Conservation (phyloP, 176 grass and related monocot genomes). For the Raddia guianensis region DNA sequence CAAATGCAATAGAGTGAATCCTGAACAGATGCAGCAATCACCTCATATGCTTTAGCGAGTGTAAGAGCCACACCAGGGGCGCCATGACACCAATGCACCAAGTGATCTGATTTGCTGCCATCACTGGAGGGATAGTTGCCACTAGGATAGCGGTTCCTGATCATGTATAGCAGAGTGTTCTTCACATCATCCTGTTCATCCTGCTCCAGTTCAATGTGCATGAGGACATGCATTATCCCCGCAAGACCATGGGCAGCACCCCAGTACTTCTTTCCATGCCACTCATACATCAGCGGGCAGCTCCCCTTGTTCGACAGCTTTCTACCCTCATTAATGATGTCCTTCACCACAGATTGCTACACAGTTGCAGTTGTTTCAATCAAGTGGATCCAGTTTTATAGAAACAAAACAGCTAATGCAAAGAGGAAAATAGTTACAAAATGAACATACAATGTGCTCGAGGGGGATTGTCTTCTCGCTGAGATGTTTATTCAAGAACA, state of each 20-base stretch:
- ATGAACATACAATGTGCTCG: slow-evolving; percentile 54
- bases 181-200: slow-evolving; percentile 76
- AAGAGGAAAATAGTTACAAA: neutral
- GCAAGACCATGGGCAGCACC: slow-evolving; percentile 88
- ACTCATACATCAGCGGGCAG: slow-evolving; percentile 85
- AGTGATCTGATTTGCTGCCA: slow-evolving; percentile 55
- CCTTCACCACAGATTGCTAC: slow-evolving; percentile 56
- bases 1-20: neutral
- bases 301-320: slow-evolving; percentile 55
- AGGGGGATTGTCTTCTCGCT: slow-evolving; percentile 55
- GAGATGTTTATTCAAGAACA: slow-evolving; percentile 88
- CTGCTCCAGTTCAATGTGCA: slow-evolving; percentile 61
- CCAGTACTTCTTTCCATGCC: slow-evolving; percentile 88
- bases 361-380: slow-evolving; percentile 25
- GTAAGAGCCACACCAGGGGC: slow-evolving; percentile 86
- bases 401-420: neutral
- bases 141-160: slow-evolving; percentile 67
- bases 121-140: slow-evolving; percentile 83
- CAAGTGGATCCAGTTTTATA: slow-evolving; percentile 23
- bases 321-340: slow-evolving; percentile 81
- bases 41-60: slow-evolving; percentile 72
- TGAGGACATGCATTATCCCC: slow-evolving; percentile 84
- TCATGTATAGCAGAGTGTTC: slow-evolving; percentile 78
- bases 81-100: slow-evolving; percentile 96
- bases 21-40: slow-evolving; percentile 22